These are phyloP conservation scores for Polyporus tsugae DNA, from an alignment of 1,284 basidiomycete species.

Conservation along the genomic window DNA sequence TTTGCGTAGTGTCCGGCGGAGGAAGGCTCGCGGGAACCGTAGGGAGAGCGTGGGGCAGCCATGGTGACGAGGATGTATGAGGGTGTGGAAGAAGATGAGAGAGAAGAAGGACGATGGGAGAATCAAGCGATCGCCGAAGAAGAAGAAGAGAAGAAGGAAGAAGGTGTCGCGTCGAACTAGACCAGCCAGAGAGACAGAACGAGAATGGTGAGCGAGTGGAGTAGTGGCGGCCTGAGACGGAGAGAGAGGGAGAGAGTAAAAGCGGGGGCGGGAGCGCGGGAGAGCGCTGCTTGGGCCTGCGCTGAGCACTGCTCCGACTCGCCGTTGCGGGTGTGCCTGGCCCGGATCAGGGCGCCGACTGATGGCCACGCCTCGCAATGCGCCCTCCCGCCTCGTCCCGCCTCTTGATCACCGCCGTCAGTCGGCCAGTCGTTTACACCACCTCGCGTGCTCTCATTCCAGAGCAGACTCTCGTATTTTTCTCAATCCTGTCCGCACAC, in stretches of 20 bases:
- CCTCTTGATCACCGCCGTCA: too few species aligned
- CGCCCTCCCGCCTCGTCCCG: too few species aligned
- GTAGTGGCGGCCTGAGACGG: conserved; percentile 15
- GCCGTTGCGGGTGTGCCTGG: not conserved
- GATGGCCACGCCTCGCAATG: too few species aligned
- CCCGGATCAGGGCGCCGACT: too few species aligned
- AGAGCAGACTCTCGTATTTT: too few species aligned
- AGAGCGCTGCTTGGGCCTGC: not conserved
- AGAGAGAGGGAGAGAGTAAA: conserved; percentile 7
- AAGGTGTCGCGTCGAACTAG: conserved; percentile 27
- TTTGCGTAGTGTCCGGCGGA: conserved; percentile 32
- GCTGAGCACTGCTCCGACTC: not conserved
- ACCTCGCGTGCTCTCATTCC: too few species aligned
- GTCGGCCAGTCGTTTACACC: too few species aligned
- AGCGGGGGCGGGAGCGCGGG: not conserved
- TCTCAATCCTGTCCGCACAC: too few species aligned
- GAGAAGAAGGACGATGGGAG: not conserved
- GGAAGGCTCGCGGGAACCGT: conserved; percentile 33
- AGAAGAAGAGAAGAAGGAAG: not conserved
- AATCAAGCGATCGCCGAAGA: too few species aligned
- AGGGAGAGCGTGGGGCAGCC: conserved; percentile 43
- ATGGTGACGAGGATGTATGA: conserved; percentile 27
- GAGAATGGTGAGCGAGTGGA: not conserved
- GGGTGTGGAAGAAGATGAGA: not conserved
- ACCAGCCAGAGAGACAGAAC: conserved; percentile 21